These are phyloP conservation scores for Anthracocystis setariae DNA, from an alignment of 1,284 basidiomycete species.

Conservation along the genomic window DNA sequence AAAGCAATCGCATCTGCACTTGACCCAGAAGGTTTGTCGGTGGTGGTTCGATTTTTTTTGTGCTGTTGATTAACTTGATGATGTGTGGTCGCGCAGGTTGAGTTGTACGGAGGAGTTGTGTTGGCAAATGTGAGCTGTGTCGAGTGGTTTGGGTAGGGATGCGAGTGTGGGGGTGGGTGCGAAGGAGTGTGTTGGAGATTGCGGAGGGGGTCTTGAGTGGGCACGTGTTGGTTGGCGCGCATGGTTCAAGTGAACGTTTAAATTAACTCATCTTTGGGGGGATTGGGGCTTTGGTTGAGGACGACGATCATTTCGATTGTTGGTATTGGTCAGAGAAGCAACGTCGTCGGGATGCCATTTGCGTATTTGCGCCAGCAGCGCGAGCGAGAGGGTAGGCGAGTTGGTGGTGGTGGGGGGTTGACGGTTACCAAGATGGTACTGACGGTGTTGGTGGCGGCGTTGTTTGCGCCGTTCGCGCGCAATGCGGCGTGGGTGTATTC, in stretches of 20 bases:
- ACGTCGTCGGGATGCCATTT: constrained; percentile 29
- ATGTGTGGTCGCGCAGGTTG: no score
- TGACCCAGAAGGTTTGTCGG: constrained; percentile 20
- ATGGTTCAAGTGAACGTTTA: no score
- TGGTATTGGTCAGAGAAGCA: no score
- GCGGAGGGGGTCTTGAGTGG: no score
- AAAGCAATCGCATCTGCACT: constrained; percentile 52
- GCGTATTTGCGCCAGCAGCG: constrained; percentile 20
- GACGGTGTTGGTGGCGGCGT: constrained; percentile 1
- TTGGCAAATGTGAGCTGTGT: no score
- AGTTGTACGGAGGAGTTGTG: no score
- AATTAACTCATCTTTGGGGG: no score
- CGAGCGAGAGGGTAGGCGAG: constrained; percentile 1
- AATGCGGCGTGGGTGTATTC: constrained; percentile 29
- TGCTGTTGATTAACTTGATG: background rate
- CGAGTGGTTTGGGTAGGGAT: no score
- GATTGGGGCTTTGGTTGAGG: background rate
- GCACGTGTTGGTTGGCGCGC: no score
- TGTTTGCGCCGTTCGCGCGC: constrained; percentile 16
- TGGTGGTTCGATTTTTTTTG: background rate
- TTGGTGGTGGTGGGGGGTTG: no score
- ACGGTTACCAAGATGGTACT: background rate
- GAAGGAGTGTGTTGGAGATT: no score
- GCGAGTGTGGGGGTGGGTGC: no score
- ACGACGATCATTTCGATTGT: constrained; percentile 1